phyloP scores from a whole-genome alignment of 2,329 filamentous ascomycete species.

The Claviceps purpurea region DNA sequence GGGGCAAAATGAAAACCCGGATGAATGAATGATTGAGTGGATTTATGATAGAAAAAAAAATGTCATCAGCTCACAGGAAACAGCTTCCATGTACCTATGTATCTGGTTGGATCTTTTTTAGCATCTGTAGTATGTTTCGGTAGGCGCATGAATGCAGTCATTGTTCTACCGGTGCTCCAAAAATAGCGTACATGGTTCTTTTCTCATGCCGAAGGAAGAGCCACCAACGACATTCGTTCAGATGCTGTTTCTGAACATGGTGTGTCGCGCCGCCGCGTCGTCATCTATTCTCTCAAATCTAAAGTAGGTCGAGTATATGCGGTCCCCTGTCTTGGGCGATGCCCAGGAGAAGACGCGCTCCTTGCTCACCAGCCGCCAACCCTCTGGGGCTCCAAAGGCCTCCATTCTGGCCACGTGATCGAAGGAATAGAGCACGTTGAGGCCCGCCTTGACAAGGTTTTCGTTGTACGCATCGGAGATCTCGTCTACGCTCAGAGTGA shows the following conservation, averaged over 20 bases:
- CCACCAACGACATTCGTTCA: no score
- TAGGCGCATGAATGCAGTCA: no score
- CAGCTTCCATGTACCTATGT: no score
- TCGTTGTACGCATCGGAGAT: not conserved
- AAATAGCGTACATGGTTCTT: no score
- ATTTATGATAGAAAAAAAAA: not conserved
- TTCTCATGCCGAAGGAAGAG: no score
- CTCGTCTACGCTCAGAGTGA: constrained; percentile 1
- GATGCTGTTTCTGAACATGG: not conserved
- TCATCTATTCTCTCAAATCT: not conserved
- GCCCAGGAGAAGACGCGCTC: not conserved
- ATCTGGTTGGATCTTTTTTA: no score
- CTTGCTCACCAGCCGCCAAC: not conserved
- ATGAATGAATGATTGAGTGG: not conserved
- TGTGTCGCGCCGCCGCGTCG: not conserved
- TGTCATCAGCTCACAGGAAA: no score
- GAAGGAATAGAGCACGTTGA: not conserved
- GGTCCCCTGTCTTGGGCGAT: not conserved
- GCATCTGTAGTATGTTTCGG: no score
- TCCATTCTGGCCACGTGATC: not conserved
- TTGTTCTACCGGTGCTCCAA: no score
- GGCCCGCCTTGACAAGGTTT: not conserved
- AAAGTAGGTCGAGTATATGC: not conserved
- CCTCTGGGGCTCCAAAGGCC: not conserved
- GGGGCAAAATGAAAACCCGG: not conserved